Conservation (phyloP, 2,329 filamentous ascomycete species). For the Fusarium sp. region DNA sequence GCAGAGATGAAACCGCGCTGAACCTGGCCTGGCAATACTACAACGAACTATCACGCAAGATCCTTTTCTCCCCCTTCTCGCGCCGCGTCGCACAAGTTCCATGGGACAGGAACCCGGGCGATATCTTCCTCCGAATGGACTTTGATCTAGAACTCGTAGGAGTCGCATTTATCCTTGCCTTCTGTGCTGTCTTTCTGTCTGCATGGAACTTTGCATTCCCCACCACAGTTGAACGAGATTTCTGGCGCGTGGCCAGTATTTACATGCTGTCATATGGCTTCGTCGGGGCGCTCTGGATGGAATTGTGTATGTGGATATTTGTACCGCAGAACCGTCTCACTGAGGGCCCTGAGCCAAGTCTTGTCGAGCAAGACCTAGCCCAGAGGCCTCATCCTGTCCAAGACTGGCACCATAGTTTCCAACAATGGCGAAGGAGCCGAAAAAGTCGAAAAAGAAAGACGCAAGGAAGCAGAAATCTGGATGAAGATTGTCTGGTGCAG, state of each 20-base stretch:
- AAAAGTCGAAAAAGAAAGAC: neutral
- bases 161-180: constrained; percentile 24
- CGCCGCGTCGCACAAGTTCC: constrained; percentile 8
- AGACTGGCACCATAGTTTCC: neutral
- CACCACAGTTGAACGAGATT: neutral
- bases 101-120: constrained; percentile 23
- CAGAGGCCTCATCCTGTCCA: constrained; percentile 2
- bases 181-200: constrained; percentile 14
- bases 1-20: constrained; percentile 22
- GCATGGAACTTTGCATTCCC: constrained; percentile 27
- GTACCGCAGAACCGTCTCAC: neutral
- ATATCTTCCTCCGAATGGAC: constrained; percentile 25
- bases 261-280: constrained; percentile 23
- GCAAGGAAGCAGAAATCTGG: neutral
- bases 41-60: constrained; percentile 16
- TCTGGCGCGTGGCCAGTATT: constrained; percentile 23
- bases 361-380: neutral
- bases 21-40: constrained; percentile 31
- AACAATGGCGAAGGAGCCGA: neutral
- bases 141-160: constrained; percentile 24
- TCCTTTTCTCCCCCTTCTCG: constrained; percentile 19
- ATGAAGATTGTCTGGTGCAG: neutral
- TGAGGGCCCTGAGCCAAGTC: neutral
- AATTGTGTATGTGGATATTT: constrained; percentile 28
- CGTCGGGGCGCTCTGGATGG: constrained; percentile 22